Conservation (phyloP, 352 stramenopile species). For the Pythium myriotylum region DNA sequence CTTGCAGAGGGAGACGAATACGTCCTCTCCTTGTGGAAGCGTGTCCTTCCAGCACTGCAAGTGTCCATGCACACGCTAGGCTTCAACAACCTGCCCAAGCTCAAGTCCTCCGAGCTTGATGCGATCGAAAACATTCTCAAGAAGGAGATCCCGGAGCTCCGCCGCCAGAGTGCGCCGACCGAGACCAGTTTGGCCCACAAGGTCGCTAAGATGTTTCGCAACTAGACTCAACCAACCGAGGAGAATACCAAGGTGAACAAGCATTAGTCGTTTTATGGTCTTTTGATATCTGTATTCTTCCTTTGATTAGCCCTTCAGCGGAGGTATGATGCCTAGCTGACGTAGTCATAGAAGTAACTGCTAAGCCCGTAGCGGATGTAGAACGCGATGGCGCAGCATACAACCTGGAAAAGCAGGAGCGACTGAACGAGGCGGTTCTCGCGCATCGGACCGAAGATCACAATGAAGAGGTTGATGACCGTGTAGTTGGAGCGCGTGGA, state of each 20-base stretch:
- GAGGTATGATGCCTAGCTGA: conserved; percentile 47
- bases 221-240: conserved; percentile 6
- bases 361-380: conserved; percentile 85
- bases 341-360: conserved; percentile 89
- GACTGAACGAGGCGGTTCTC: conserved; percentile 71
- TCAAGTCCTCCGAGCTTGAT: conserved; percentile 81
- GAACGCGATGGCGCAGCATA: conserved; percentile 77
- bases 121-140: conserved; percentile 90
- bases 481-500: conserved; percentile 86
- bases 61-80: conserved; percentile 87
- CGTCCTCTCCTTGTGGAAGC: conserved; percentile 93
- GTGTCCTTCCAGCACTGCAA: conserved; percentile 84
- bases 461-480: conserved; percentile 88
- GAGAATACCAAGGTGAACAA: background rate
- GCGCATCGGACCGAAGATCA: conserved; percentile 82
- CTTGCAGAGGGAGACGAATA: conserved; percentile 98
- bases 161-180: conserved; percentile 79
- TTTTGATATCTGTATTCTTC: background rate
- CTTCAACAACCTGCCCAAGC: conserved; percentile 83
- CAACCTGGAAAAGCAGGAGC: conserved; percentile 75
- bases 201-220: conserved; percentile 83
- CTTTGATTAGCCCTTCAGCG: background rate
- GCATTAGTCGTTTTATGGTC: too few relatives aligned
- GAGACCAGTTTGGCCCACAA: conserved; percentile 86
- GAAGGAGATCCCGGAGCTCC: conserved; percentile 88